Base-by-base conservation (phyloP, 495 filamentous ascomycete species). In the Aspergillus hancockii region DNA sequence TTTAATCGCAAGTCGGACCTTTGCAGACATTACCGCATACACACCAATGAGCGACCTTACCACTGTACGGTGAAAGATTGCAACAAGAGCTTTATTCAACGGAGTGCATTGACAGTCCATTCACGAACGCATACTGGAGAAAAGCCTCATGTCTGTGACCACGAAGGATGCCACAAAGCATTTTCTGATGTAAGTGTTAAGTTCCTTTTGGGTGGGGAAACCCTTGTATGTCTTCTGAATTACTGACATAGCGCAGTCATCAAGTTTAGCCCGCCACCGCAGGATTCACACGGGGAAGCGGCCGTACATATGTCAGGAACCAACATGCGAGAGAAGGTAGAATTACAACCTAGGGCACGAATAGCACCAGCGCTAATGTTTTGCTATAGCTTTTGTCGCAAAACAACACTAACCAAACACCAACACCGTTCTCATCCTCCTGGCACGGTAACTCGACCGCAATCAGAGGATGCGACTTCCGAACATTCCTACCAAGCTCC, bases 1-100 rank as follows among this genome's bases (percentile, higher is more conserved):
- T 96, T 96, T 83, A 94, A 93, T 81, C 86, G 91, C 75, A 96
- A 94, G 71, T 96, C 91, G 9, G 91, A 96, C 75, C 81, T 96
- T 53, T 89, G 91, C 71, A 83, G 91, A 67, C 91, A 96, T 71
- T 90, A 90, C 70, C 84, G 91, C 49, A 96, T 96, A 68, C 91
- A 96, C 66, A 96, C 91, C 63, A 93, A 93, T 70, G 91, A 94
- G 67, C 80, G 91, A 52, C 91, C 91, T 31, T 94, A 92, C 66
- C 78, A 83, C 49, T 94, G 91, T 73, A 81, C 75, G 25, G 79
- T 82, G 14, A 79, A 79, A 30, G 85, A 83, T 22, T 96, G 91
- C 73, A 87, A 86, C 31, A 95, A 96, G 76, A 90, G 88, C 68
- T 96, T 96, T 75, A 94, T 95, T 67, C 91, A 96, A 65, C 81